Conservation (phyloP, 2,329 filamentous ascomycete genomes). For the Aspergillus chevalieri region DNA sequence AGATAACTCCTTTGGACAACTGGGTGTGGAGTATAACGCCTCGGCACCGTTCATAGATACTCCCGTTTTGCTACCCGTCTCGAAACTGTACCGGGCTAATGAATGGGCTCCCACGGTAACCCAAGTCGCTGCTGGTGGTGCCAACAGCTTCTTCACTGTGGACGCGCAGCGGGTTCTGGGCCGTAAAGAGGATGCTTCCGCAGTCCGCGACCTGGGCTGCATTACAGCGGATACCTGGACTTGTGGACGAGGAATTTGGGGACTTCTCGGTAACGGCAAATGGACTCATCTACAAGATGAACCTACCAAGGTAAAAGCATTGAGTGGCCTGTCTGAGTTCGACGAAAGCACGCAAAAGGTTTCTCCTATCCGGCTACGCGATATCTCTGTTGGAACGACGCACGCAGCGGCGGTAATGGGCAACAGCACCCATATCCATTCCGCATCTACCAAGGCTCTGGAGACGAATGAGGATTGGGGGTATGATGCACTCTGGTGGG, state of each 20-base stretch:
- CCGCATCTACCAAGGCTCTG: conserved; percentile 45
- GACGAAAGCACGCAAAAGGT: conserved; percentile 64
- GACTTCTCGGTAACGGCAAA: conserved; percentile 73
- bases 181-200: conserved; percentile 38
- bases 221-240: conserved; percentile 75
- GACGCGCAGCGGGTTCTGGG: conserved; percentile 61
- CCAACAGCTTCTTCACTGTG: conserved; percentile 80
- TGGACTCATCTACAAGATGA: conserved; percentile 81
- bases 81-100: conserved; percentile 65
- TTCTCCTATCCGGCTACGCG: conserved; percentile 70
- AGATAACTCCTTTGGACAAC: conserved; percentile 84
- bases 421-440: conserved; percentile 65
- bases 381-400: conserved; percentile 68
- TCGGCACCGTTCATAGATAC: conserved; percentile 59
- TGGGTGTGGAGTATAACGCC: conserved; percentile 68
- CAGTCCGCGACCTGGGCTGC: conserved; percentile 44
- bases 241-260: conserved; percentile 78
- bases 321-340: conserved; percentile 82
- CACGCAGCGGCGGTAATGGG: conserved; percentile 79
- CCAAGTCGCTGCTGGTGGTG: conserved; percentile 74
- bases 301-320: conserved; percentile 72
- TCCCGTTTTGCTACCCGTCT: conserved; percentile 64
- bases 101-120: conserved; percentile 62
- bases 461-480: conserved; percentile 79
- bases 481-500: conserved; percentile 86